Percentiles rank a stretch among this genome's conserved stretches.
phyloP scores from a whole-genome alignment of 2,329 filamentous ascomycete species.

The Pyricularia pennisetigena region DNA sequence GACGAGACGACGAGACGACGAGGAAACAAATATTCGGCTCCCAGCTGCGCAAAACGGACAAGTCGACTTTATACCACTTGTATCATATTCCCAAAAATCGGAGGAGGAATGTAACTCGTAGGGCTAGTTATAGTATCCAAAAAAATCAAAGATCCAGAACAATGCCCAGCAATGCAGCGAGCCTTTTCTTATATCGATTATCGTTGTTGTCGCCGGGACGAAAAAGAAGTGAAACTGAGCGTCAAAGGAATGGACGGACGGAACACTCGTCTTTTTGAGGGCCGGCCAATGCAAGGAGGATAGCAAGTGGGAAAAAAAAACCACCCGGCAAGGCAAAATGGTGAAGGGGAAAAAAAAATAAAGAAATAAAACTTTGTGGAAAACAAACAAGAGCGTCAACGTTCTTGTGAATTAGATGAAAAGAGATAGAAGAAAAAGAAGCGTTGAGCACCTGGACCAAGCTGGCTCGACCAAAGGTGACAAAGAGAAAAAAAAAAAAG shows the following conservation, averaged over 20 bases:
- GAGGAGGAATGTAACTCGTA: not conserved
- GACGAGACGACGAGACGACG: not conserved
- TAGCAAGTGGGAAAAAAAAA: not conserved
- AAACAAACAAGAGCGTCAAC: not conserved
- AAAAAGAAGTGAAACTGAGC: not conserved
- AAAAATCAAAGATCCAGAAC: not conserved
- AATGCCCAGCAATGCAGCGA: slow-evolving; percentile 3
- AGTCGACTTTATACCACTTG: not conserved
- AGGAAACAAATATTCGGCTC: not conserved
- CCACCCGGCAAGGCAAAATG: not conserved
- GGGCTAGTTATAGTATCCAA: not conserved
- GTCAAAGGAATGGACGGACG: not conserved
- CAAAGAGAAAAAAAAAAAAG: not conserved
- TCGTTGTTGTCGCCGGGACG: slow-evolving; percentile 1
- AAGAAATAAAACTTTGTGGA: not conserved
- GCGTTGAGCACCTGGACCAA: not conserved
- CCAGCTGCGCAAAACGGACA: not conserved
- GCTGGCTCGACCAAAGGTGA: not conserved
- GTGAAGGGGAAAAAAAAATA: not conserved
- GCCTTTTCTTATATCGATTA: not conserved
- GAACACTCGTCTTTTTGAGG: not conserved
- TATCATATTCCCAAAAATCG: not conserved
- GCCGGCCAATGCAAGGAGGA: not conserved
- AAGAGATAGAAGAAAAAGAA: not conserved
- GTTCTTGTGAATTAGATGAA: not conserved